phyloP scores from a whole-genome alignment of 2,329 filamentous ascomycete species.

The Zalaria sp. region DNA sequence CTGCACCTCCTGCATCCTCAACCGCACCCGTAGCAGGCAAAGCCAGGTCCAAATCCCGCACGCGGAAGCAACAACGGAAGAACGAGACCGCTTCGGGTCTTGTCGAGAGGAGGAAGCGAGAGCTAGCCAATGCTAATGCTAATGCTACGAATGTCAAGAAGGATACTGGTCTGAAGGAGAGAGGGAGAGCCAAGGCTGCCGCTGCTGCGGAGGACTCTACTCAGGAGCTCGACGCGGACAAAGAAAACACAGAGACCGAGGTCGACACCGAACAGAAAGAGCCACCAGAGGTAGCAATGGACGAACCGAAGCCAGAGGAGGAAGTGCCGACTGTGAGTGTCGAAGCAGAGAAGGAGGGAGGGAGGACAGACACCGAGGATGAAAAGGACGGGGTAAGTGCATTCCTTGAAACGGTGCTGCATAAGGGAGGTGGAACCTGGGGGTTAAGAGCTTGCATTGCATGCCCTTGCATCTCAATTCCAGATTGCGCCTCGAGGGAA shows the following conservation, averaged over 20 bases:
- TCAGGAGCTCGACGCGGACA: too few species aligned
- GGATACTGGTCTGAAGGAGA: too few species aligned
- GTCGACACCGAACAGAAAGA: neutral
- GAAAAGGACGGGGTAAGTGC: slow-evolving; percentile 5
- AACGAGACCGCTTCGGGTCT: neutral
- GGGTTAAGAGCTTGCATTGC: neutral
- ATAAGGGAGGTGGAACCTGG: neutral
- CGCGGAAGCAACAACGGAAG: too few species aligned
- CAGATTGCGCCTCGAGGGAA: neutral
- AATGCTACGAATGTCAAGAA: too few species aligned
- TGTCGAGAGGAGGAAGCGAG: neutral
- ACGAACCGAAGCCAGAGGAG: slow-evolving; percentile 1
- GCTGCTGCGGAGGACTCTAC: too few species aligned
- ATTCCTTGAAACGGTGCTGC: neutral
- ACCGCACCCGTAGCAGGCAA: too few species aligned
- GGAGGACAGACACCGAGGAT: neutral
- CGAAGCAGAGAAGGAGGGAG: neutral
- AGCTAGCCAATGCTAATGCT: neutral
- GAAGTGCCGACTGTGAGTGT: slow-evolving; percentile 1
- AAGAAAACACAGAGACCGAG: neutral
- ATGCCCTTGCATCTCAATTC: neutral
- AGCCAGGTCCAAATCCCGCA: too few species aligned
- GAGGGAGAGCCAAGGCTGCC: too few species aligned
- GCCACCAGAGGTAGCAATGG: neutral
- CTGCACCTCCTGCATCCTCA: too few species aligned